phyloP scores from a whole-genome alignment of 495 filamentous ascomycete genomes.

The Hypoxylon fuscum region DNA sequence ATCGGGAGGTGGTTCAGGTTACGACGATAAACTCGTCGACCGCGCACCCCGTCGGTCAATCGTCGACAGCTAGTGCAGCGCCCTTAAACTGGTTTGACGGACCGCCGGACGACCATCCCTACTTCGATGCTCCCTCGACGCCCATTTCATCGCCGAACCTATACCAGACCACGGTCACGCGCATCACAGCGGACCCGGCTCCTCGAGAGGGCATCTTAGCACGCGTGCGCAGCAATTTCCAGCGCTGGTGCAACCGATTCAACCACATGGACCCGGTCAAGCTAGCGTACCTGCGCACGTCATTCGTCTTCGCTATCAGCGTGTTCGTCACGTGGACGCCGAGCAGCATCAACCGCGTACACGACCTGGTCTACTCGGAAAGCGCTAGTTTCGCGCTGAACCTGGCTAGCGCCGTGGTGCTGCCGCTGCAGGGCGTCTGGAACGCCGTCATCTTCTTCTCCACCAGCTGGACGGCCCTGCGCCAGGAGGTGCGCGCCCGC shows the following conservation, averaged over 20 bases:
- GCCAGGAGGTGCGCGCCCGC: constrained; percentile 41
- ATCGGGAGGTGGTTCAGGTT: constrained; percentile 43
- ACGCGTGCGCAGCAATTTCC: constrained; percentile 11
- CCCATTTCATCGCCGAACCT: constrained; percentile 19
- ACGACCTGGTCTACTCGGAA: constrained; percentile 68
- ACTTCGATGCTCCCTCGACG: constrained; percentile 18
- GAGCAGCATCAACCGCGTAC: constrained; percentile 78
- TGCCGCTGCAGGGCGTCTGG: constrained; percentile 89
- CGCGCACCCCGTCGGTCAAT: constrained; percentile 13
- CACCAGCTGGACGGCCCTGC: constrained; percentile 57
- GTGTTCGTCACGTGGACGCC: constrained; percentile 87
- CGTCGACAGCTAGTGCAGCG: constrained; percentile 25
- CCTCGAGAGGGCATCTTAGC: constrained; percentile 23
- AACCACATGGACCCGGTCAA: constrained; percentile 66
- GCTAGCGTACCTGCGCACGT: constrained; percentile 81
- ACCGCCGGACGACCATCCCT: constrained; percentile 28
- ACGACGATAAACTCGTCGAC: constrained; percentile 44
- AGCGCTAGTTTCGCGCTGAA: constrained; percentile 71
- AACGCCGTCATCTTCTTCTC: constrained; percentile 81
- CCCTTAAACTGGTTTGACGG: constrained; percentile 43
- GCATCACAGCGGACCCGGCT: constrained; percentile 31
- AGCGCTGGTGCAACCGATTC: constrained; percentile 43
- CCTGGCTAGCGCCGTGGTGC: constrained; percentile 72
- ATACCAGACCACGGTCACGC: constrained; percentile 38
- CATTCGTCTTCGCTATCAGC: constrained; percentile 81